Conservation (phyloP, 2,329 filamentous ascomycete species). For the Calonectria crousiana region DNA sequence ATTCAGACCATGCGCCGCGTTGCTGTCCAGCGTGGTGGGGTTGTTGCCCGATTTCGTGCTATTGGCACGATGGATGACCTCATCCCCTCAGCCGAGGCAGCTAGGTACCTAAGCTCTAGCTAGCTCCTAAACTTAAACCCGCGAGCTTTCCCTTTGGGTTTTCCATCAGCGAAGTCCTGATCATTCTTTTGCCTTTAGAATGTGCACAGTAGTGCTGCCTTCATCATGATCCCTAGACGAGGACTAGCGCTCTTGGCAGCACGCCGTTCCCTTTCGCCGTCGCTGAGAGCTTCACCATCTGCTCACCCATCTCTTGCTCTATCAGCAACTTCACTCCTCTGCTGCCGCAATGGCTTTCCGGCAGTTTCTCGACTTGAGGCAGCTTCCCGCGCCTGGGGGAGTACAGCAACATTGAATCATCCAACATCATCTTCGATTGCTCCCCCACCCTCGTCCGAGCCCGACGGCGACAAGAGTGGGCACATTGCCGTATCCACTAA, state of each 20-base stretch:
- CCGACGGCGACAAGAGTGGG: constrained; percentile 76
- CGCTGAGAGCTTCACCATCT: constrained; percentile 17
- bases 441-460: constrained; percentile 27
- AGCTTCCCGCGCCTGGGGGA: constrained; percentile 41
- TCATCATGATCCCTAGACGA: constrained; percentile 46
- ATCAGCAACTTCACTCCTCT: constrained; percentile 25
- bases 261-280: constrained; percentile 35
- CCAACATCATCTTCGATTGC: constrained; percentile 22
- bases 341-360: constrained; percentile 21
- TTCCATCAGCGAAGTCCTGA: neutral
- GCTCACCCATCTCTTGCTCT: constrained; percentile 17
- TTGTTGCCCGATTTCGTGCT: neutral
- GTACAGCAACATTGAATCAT: constrained; percentile 36
- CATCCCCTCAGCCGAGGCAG: constrained; percentile 23
- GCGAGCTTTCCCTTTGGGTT: neutral
- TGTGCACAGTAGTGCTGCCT: constrained; percentile 17
- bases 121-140: neutral
- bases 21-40: neutral
- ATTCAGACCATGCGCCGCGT: neutral
- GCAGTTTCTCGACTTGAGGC: constrained; percentile 14
- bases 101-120: constrained; percentile 28
- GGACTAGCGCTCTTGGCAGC: constrained; percentile 41
- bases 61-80: constrained; percentile 24
- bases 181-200: constrained; percentile 14
- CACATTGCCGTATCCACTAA: constrained; percentile 83